phyloP scores from a whole-genome alignment of 306 rosid species.

The Leucaena leucocephala region DNA sequence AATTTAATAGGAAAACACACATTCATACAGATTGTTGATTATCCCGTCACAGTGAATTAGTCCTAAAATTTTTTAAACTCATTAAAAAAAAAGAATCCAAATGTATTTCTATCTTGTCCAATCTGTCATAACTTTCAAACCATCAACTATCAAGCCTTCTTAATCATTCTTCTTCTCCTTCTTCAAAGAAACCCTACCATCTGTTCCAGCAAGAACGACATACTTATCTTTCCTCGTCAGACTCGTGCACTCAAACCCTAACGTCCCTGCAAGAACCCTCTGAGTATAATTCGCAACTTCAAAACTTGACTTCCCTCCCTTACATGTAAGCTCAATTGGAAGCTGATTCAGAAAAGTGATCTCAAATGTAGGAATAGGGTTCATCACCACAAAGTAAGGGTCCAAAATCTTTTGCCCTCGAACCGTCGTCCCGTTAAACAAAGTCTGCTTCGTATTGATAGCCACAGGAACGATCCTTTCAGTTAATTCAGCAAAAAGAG shows the following conservation, averaged over 20 bases:
- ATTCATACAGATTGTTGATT: no score
- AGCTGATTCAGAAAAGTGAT: no score
- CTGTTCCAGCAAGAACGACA: constrained; percentile 83
- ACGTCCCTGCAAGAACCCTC: constrained; percentile 73
- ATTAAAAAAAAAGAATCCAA: no score
- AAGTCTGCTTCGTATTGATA: constrained; percentile 78
- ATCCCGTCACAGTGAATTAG: no score
- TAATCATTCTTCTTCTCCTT: constrained; percentile 38
- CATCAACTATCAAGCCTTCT: background rate
- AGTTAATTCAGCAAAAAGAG: no score
- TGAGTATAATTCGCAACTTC: constrained; percentile 55
- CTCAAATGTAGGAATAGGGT: constrained; percentile 58
- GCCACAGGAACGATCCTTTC: constrained; percentile 72
- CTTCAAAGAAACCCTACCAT: constrained; percentile 64
- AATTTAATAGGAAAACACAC: no score
- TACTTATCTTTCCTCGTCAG: constrained; percentile 89
- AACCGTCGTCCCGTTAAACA: constrained; percentile 77
- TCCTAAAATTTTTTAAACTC: no score
- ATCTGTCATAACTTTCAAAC: no score
- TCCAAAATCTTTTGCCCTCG: constrained; percentile 73
- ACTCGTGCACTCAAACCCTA: constrained; percentile 89
- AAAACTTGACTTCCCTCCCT: no score
- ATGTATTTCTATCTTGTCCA: no score
- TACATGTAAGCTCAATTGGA: no score
- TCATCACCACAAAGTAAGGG: constrained; percentile 93